phyloP scores from a whole-genome alignment of 192 early-diverging fungal genomes.

The Glomus cerebriforme region DNA sequence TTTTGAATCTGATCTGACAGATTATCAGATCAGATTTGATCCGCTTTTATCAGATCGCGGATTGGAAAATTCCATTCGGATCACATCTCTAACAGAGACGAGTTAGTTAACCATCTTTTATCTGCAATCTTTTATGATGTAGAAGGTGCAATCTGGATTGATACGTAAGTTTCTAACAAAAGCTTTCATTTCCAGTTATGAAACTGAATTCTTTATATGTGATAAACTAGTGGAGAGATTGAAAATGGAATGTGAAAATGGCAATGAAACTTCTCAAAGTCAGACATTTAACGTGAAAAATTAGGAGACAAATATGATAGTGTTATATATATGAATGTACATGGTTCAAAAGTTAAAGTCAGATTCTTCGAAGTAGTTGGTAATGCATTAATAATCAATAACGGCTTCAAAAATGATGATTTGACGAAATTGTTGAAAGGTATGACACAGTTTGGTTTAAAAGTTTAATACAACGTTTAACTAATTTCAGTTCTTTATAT shows the following conservation, averaged over 20 bases:
- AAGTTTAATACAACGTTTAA: neutral
- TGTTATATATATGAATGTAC: constrained; percentile 26
- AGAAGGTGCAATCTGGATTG: constrained; percentile 1
- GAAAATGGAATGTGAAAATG: neutral
- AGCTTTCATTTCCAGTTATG: neutral
- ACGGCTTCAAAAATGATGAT: constrained; percentile 19
- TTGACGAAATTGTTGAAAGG: neutral
- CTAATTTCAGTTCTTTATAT: neutral
- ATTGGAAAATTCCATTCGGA: too few relatives aligned
- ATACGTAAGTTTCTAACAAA: constrained; percentile 15
- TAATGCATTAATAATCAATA: constrained; percentile 6
- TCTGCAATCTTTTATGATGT: constrained; percentile 21
- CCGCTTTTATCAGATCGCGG: too few relatives aligned
- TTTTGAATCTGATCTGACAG: too few relatives aligned
- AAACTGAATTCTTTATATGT: constrained; percentile 16
- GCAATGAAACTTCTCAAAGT: constrained; percentile 4
- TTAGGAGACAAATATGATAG: constrained; percentile 25
- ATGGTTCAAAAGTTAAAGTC: constrained; percentile 1
- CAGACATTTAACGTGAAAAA: constrained; percentile 12
- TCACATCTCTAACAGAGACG: too few relatives aligned
- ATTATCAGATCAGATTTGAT: too few relatives aligned
- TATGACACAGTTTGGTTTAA: too few relatives aligned
- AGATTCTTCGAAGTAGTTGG: constrained; percentile 18
- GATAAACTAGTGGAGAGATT: neutral
- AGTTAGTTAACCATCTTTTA: constrained; percentile 17